These are phyloP conservation scores for Exophiala phaeomuriformis DNA, from an alignment of 2,329 filamentous ascomycete genomes.

Conservation along the genomic window DNA sequence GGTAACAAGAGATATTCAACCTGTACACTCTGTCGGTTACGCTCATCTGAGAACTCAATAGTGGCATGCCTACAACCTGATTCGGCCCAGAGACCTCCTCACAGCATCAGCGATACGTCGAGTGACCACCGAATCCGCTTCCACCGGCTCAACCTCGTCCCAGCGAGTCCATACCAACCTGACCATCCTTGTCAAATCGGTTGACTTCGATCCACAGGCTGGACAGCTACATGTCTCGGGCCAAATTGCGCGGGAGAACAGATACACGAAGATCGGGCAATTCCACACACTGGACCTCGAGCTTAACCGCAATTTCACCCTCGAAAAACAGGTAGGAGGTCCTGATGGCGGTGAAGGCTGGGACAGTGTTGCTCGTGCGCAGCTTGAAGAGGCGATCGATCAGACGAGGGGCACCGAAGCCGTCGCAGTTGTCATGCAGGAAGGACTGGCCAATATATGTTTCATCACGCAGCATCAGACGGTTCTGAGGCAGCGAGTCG, in stretches of 20 bases:
- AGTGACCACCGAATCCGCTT: constrained; percentile 52
- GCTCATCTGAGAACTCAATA: constrained; percentile 30
- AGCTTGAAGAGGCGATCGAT: constrained; percentile 70
- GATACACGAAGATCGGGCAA: constrained; percentile 58
- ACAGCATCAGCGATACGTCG: constrained; percentile 60
- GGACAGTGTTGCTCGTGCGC: constrained; percentile 79
- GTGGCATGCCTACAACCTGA: constrained; percentile 72
- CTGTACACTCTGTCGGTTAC: not conserved
- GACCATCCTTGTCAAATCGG: constrained; percentile 56
- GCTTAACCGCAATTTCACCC: constrained; percentile 74
- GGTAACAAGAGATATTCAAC: constrained; percentile 39
- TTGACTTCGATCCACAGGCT: constrained; percentile 63
- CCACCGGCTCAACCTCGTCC: constrained; percentile 56
- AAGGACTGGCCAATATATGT: constrained; percentile 50
- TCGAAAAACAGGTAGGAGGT: constrained; percentile 65
- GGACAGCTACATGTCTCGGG: constrained; percentile 63
- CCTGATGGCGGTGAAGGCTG: constrained; percentile 52
- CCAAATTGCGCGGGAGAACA: constrained; percentile 58
- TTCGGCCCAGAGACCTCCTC: constrained; percentile 57
- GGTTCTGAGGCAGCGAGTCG: constrained; percentile 43
- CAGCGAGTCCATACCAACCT: constrained; percentile 58
- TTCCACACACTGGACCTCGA: constrained; percentile 76
- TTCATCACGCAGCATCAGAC: constrained; percentile 46
- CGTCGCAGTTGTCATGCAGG: constrained; percentile 89
- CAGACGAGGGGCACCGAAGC: constrained; percentile 73